Percentiles rank a stretch among this genome's conserved stretches.
Evolutionary conservation across 495 filamentous ascomycete species (phyloP).

Genomic region (Xylaria acuta): DNA sequence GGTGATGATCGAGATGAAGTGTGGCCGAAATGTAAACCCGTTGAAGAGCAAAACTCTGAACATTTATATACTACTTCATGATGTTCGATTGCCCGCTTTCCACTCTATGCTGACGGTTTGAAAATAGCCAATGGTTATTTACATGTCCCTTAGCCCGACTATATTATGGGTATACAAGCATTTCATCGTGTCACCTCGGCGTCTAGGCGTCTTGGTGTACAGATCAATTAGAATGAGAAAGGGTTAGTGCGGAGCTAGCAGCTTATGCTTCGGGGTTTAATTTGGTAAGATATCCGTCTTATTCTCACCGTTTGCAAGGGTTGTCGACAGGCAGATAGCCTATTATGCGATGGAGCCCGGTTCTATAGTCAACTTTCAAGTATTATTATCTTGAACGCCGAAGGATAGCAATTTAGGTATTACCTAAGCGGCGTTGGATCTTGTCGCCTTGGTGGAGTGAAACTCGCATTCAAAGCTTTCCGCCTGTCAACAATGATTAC

Average conservation of each 20-base stretch:
- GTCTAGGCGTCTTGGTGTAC: not conserved
- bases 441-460: not conserved
- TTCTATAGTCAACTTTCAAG: no score
- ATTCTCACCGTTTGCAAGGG: not conserved
- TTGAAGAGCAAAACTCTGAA: not conserved
- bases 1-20: not conserved
- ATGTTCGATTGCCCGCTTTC: not conserved
- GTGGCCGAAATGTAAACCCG: not conserved
- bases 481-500: not conserved
- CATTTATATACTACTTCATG: conserved; percentile 4
- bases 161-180: not conserved
- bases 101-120: not conserved
- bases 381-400: not conserved
- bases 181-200: not conserved
- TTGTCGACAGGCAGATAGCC: not conserved
- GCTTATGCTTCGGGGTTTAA: not conserved
- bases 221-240: not conserved
- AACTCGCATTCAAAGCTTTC: not conserved
- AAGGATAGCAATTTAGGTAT: not conserved
- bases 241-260: not conserved
- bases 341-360: not conserved
- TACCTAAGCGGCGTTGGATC: not conserved
- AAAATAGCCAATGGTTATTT: not conserved
- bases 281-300: not conserved
- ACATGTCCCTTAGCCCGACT: not conserved